Conservation (phyloP, 441 rosid species). For the Iberis amara region DNA sequence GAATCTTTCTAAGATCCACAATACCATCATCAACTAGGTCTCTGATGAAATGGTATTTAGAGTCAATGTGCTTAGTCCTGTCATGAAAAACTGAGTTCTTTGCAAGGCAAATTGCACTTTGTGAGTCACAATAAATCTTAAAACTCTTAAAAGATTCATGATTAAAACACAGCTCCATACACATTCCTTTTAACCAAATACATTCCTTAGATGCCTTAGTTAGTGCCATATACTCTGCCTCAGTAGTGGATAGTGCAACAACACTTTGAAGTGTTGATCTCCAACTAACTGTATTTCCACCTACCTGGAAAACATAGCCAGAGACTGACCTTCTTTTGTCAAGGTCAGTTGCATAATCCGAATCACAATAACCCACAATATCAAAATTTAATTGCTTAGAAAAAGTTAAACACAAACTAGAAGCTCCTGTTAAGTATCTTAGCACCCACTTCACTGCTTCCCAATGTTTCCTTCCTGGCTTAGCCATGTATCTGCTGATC, state of each 20-base stretch:
- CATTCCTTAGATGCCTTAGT: neutral
- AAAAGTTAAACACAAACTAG: neutral
- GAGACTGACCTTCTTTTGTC: neutral
- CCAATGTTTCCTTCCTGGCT: neutral
- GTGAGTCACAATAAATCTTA: neutral
- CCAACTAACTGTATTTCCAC: neutral
- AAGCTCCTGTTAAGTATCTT: neutral
- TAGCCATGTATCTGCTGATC: neutral
- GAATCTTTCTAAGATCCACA: no score
- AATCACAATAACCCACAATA: neutral
- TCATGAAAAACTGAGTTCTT: no score
- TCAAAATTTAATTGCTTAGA: neutral
- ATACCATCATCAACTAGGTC: no score
- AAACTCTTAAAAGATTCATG: neutral
- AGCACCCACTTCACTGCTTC: neutral
- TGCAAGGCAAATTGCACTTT: neutral
- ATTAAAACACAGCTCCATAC: neutral
- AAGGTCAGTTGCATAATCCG: neutral
- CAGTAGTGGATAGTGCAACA: neutral
- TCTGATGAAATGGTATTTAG: no score
- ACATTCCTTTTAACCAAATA: neutral
- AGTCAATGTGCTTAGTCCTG: no score
- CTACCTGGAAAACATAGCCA: neutral
- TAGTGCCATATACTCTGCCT: neutral
- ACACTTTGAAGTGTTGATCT: neutral